Base-by-base conservation (phyloP, 2,329 filamentous ascomycete genomes). In the Colletotrichum sp. region DNA sequence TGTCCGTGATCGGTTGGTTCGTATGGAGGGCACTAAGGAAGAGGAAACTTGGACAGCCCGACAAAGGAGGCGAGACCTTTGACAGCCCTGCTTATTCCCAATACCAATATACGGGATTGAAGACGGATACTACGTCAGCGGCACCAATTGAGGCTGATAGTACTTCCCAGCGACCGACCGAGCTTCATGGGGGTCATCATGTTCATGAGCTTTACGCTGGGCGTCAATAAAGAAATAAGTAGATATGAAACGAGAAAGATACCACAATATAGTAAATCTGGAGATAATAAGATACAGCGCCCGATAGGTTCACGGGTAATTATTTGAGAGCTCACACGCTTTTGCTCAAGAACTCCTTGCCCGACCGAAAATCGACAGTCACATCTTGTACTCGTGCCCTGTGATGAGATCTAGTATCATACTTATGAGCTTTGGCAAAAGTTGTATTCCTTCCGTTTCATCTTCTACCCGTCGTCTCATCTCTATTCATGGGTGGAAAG, bases 241-340 rank as follows among this genome's bases (percentile, higher is more conserved):
- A 49, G 9, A 12, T 49, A 18, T 32, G 30, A 5, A 16, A 21
- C 12, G 18, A 2, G 1, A 49, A 44, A 44, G 39, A 44, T 44
- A n/a, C 39, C 18, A 12, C 0, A 49, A 0, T 2, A 7, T 2
- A 49, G 39, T 2, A 21, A 49, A 2, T 21, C 9, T 49, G 1
- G 18, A 49, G 18, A 49, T 49, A 49, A 49, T n/a, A n/a, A 2
- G 9, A 44, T 12, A 44, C 18, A 30, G 28, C 28, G 8, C 16
- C 36, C 36, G 16, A 39, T 18, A 39, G 8, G 36, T 18, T 39
- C 36, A 39, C 16, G 36, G 36, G 16, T 34, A 39, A 39, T 39
- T 39, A 39, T 16, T 39, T 39, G 16, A 39, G 36, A 39, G 8
- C 8, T 18, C 8, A 8, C 8, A 16, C 13, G 13, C 34, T 36